phyloP scores from a whole-genome alignment of 2,329 filamentous ascomycete species.

The Neoarthrinium moseri region DNA sequence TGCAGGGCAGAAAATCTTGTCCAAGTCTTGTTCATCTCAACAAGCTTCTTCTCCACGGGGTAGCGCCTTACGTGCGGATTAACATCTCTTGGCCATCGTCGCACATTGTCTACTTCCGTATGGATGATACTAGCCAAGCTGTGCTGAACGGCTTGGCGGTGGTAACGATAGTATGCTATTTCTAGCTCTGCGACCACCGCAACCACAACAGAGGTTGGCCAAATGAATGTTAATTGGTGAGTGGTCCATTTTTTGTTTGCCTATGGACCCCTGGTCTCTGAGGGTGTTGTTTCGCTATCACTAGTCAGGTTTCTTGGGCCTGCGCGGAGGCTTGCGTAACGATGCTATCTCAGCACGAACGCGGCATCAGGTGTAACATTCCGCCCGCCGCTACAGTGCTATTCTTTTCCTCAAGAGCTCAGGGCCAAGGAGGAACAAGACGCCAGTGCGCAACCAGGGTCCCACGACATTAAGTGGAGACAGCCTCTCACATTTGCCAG shows the following conservation, averaged over 20 bases:
- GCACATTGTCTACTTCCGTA: background rate
- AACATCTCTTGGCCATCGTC: background rate
- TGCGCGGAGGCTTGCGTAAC: too few relatives aligned
- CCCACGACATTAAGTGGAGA: background rate
- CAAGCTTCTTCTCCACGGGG: slow-evolving; percentile 5
- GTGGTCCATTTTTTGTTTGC: too few relatives aligned
- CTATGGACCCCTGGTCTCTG: background rate
- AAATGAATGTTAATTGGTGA: too few relatives aligned
- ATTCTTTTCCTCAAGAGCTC: too few relatives aligned
- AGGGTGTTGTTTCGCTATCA: background rate
- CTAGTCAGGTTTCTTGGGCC: background rate
- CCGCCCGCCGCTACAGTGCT: too few relatives aligned
- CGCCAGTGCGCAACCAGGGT: background rate
- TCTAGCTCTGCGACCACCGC: background rate
- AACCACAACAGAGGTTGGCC: background rate
- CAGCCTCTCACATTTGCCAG: too few relatives aligned
- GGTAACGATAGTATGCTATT: background rate
- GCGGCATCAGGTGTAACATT: too few relatives aligned
- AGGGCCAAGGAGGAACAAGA: too few relatives aligned
- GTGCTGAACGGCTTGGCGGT: slow-evolving; percentile 2
- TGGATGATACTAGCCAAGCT: slow-evolving; percentile 6
- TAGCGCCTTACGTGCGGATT: background rate
- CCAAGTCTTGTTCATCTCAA: too few relatives aligned
- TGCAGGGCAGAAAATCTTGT: too few relatives aligned
- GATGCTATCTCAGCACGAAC: too few relatives aligned